Evolutionary conservation across 257 asterid genomes (phyloP), one percentile per base, ranked within the genome.

Genomic region (Ajuga chamaepitys): DNA sequence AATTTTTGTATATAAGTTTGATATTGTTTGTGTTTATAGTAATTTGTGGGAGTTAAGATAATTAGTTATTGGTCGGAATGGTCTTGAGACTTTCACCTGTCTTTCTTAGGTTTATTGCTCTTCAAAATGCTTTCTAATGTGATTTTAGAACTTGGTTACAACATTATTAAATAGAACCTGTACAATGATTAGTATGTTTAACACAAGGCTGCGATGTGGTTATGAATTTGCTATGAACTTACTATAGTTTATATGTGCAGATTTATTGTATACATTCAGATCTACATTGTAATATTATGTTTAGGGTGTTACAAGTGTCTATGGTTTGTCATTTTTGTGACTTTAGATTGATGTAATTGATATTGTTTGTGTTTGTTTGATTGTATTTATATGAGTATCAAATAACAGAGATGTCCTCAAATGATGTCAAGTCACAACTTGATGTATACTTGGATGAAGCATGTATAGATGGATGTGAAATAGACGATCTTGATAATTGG

Each of bases 61-160:
- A n/a, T n/a, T n/a, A n/a, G n/a, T n/a, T n/a, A n/a, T n/a, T n/a
- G n/a, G n/a, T n/a, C n/a, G n/a, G n/a, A n/a, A n/a, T n/a, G n/a
- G n/a, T n/a, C n/a, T n/a, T n/a, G n/a, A n/a, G n/a, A n/a, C n/a
- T n/a, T n/a, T n/a, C n/a, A n/a, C n/a, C n/a, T n/a, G n/a, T n/a
- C n/a, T n/a, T n/a, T n/a, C n/a, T n/a, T n/a, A n/a, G n/a, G n/a
- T 35, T 7, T 28, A 9, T 63, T 62, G 32, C 37, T 53, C 63
- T 52, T 47, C 41, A 10, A 53, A 9, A 37, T 45, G 37, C 30
- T 58, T 20, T 35, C 14, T 16, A 32, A 44, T 52, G 28, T 72
- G 67, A 68, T 66, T 32, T 58, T 47, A 14, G 18, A 63, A 42
- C 58, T 42, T 62, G 63, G 34, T 68, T 28, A 42, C 35, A n/a